Evolutionary conservation across 1,284 basidiomycete species (phyloP).

Genomic region (Rhodotorula glutinis): DNA sequence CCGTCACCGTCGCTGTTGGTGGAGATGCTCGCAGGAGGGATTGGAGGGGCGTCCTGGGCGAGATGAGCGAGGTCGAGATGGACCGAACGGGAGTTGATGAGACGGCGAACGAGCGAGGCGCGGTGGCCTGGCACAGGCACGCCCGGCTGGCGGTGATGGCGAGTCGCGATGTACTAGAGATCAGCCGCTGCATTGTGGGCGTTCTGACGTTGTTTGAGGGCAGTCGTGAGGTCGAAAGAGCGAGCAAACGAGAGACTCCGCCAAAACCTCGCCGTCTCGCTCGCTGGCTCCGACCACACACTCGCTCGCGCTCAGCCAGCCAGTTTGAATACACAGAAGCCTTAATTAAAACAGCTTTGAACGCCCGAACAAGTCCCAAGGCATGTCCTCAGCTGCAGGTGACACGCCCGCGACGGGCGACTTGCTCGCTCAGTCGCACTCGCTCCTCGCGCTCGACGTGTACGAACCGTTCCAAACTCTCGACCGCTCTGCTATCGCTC

Average conservation of each 20-base stretch:
- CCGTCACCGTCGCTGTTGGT: neutral
- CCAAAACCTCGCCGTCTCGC: no score
- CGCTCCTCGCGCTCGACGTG: slow-evolving; percentile 1
- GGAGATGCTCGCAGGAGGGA: neutral
- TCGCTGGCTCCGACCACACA: no score
- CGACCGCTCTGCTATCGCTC: neutral
- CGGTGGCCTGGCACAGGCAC: neutral
- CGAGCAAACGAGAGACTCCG: no score
- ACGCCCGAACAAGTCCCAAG: no score
- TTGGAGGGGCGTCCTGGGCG: neutral
- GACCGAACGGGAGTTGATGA: neutral
- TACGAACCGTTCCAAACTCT: neutral
- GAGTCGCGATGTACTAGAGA: neutral
- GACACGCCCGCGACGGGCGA: neutral
- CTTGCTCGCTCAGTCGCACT: neutral
- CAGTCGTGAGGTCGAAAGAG: no score
- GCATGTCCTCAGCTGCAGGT: neutral
- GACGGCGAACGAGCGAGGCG: slow-evolving; percentile 10
- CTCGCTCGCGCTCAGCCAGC: no score
- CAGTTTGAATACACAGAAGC: no score
- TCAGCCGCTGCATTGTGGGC: slow-evolving; percentile 1
- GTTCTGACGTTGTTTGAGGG: neutral
- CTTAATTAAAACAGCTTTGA: no score
- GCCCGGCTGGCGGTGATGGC: neutral
- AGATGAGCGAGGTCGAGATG: neutral